phyloP scores from a whole-genome alignment of 1,139 yeast species.

The Kurtzmaniella quercitrusa region DNA sequence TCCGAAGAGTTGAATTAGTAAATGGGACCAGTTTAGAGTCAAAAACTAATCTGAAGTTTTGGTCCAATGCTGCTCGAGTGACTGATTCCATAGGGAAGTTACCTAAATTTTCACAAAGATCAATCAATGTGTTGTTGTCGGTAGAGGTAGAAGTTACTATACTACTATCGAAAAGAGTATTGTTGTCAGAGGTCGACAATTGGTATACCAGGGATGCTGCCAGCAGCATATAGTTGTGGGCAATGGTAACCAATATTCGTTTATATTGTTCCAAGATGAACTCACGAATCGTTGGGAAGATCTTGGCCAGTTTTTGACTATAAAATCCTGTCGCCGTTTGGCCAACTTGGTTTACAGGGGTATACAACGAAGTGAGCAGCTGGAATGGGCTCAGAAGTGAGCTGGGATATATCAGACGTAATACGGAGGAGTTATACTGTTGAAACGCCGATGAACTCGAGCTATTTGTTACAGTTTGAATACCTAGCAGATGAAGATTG shows the following conservation, averaged over 20 bases:
- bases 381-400: neutral
- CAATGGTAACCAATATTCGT: constrained; percentile 36
- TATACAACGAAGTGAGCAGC: neutral
- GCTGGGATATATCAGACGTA: neutral
- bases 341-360: neutral
- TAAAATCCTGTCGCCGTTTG: constrained; percentile 11
- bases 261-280: constrained; percentile 40
- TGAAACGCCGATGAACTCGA: neutral
- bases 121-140: constrained; percentile 13
- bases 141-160: constrained; percentile 9
- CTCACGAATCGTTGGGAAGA: constrained; percentile 37
- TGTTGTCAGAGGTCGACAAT: neutral
- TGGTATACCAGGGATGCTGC: constrained; percentile 5
- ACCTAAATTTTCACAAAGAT: constrained; percentile 5
- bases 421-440: neutral
- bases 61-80: constrained; percentile 13
- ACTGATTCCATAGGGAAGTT: constrained; percentile 5
- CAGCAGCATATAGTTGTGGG: constrained; percentile 1
- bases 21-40: constrained; percentile 31
- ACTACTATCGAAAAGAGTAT: constrained; percentile 11
- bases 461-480: neutral
- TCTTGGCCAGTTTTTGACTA: constrained; percentile 14
- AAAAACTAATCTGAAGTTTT: constrained; percentile 36
- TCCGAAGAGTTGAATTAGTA: constrained; percentile 24
- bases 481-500: constrained; percentile 30